Evolutionary conservation across 2,329 filamentous ascomycete genomes (phyloP), one percentile per base, ranked within the genome.

Genomic region (Fusarium odoratissimum): DNA sequence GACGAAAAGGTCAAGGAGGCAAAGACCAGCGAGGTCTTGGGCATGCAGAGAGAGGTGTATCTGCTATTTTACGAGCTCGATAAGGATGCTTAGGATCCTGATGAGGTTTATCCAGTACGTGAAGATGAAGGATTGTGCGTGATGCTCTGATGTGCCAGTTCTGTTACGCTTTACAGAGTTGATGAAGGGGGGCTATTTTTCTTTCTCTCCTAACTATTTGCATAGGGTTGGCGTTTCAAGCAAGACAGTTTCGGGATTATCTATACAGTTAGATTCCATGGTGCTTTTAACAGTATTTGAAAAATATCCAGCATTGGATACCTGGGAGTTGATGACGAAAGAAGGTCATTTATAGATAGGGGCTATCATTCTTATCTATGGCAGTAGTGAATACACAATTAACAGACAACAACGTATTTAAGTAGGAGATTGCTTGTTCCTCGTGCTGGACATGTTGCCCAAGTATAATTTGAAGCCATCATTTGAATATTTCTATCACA

Each of bases 1-100:
- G 96, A 99, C 80, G 96, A 99, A 74, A 97, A 97, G 82, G 90
- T 98, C 77, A 96, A 95, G 79, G 95, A 98, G 82, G 92, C 94
- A 74, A 97, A 95, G 85, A 98, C 95, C 10, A 90, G 88, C 60
- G 96, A 99, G 75, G 94, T 99, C 11, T 82, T 99, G 64, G 90
- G 91, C 12, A 97, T 98, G 95, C 95, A 98, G 83, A 92, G 92
- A 77, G 96, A 99, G 82, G 95, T 98, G 1, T 99, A 99, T 81
- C 84, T 99, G 79, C 83, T 99, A 57, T 99, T 99, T 81, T 99
- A 99, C 82, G 95, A 98, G 85, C 84, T 97, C 76, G 93, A 95
- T 72, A 86, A 86, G 75, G 81, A 83, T 67, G 59, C 44, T 52
- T 76, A 71, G 69, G 37, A 83, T 67, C 56, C 48, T 48, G 75